These are phyloP conservation scores for Coriaria nepalensis DNA, from an alignment of 306 rosid species.

Conservation along the genomic window DNA sequence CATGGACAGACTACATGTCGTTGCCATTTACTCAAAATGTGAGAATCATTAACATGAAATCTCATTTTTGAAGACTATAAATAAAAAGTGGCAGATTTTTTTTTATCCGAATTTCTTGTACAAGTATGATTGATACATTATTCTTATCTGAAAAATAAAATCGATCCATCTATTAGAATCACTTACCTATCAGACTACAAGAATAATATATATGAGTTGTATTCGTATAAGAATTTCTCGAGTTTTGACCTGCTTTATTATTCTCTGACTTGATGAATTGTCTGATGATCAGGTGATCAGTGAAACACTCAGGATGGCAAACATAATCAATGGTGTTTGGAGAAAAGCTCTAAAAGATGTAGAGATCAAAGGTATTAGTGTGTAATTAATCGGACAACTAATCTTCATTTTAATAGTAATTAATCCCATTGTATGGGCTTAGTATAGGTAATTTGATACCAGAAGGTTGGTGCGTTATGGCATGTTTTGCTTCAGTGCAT, in stretches of 20 bases:
- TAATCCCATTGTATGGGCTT: not conserved
- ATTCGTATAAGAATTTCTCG: too few species aligned
- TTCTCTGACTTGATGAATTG: not conserved
- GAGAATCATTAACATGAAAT: conserved; percentile 16
- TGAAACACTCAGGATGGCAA: conserved; percentile 89
- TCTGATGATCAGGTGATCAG: conserved; percentile 48
- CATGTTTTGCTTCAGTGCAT: conserved; percentile 75
- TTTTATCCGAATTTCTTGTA: too few species aligned
- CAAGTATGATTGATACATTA: too few species aligned
- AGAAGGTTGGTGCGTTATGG: conserved; percentile 60
- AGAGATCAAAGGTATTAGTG: conserved; percentile 47
- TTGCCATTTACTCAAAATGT: conserved; percentile 78
- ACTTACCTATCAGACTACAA: too few species aligned
- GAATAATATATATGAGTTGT: too few species aligned
- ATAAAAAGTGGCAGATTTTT: too few species aligned
- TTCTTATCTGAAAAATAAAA: too few species aligned
- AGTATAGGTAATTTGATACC: conserved; percentile 63
- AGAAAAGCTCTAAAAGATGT: conserved; percentile 71
- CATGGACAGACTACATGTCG: conserved; percentile 83
- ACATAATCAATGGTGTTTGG: conserved; percentile 88
- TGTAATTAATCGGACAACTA: not conserved
- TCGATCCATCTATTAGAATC: too few species aligned
- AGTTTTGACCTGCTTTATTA: not conserved
- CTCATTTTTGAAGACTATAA: not conserved
- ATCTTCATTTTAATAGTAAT: too few species aligned